Evolutionary conservation across 768 basidiomycete species (phyloP).

Genomic region (Termitomyces bulborhizus): DNA sequence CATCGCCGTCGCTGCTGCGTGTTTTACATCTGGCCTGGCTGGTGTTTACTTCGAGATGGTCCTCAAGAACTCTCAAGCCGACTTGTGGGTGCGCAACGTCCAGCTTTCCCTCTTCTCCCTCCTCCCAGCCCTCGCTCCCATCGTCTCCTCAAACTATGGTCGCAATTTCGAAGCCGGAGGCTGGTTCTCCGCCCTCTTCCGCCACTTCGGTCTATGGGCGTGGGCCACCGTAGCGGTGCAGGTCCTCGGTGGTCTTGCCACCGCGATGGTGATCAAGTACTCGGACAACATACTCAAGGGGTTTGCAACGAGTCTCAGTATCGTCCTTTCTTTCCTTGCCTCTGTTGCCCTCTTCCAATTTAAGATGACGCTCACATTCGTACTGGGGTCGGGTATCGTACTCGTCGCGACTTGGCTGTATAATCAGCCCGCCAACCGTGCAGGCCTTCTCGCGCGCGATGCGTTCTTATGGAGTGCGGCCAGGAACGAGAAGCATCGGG

Average conservation of each 20-base stretch:
- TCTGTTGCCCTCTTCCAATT: conserved; percentile 89
- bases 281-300: conserved; percentile 94
- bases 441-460: conserved; percentile 9
- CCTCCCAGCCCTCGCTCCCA: conserved; percentile 78
- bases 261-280: conserved; percentile 96
- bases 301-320: conserved; percentile 91
- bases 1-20: conserved; percentile 83
- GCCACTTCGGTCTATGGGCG: conserved; percentile 89
- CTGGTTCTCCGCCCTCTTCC: conserved; percentile 54
- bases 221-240: conserved; percentile 90
- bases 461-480: conserved; percentile 14
- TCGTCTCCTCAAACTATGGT: conserved; percentile 48
- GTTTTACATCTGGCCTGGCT: conserved; percentile 92
- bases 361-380: conserved; percentile 78
- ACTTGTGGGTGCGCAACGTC: conserved; percentile 96
- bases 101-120: conserved; percentile 94
- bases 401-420: conserved; percentile 90
- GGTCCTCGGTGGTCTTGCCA: conserved; percentile 89
- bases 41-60: conserved; percentile 99
- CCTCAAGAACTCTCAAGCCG: conserved; percentile 80
- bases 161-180: conserved; percentile 23
- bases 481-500: conserved; percentile 21
- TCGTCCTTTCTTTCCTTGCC: conserved; percentile 91
- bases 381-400: conserved; percentile 79
- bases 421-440: conserved; percentile 55